phyloP scores from a whole-genome alignment of 2,329 filamentous ascomycete genomes.

The Sordariomycetes sp. region DNA sequence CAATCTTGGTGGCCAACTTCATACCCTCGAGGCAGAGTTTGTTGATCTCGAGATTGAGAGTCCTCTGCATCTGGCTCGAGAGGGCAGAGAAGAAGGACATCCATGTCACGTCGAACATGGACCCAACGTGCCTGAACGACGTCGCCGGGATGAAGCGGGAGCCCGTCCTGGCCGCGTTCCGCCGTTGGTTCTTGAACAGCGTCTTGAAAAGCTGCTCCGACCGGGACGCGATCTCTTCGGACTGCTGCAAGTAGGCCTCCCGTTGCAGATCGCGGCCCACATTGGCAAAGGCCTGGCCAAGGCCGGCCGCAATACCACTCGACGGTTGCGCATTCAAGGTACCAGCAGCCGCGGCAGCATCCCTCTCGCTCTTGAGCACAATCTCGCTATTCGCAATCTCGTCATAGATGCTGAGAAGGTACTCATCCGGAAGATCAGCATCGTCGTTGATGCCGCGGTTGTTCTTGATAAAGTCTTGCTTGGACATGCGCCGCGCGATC shows the following conservation, averaged over 20 bases:
- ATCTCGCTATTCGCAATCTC: slow-evolving; percentile 91
- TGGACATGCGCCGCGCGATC: slow-evolving; percentile 77
- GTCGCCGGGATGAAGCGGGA: slow-evolving; percentile 82
- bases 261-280: slow-evolving; percentile 84
- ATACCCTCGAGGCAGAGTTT: slow-evolving; percentile 90
- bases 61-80: slow-evolving; percentile 86
- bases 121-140: slow-evolving; percentile 87
- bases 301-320: slow-evolving; percentile 64
- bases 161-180: slow-evolving; percentile 59
- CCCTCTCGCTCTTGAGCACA: slow-evolving; percentile 83
- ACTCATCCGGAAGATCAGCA: slow-evolving; percentile 85
- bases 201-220: slow-evolving; percentile 86
- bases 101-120: slow-evolving; percentile 99
- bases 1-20: slow-evolving; percentile 85
- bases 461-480: slow-evolving; percentile 98
- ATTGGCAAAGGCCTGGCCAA: slow-evolving; percentile 83
- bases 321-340: slow-evolving; percentile 45
- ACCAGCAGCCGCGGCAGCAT: slow-evolving; percentile 74
- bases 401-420: slow-evolving; percentile 79
- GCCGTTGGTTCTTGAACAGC: slow-evolving; percentile 78
- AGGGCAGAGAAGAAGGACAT: slow-evolving; percentile 97
- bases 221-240: slow-evolving; percentile 72
- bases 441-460: slow-evolving; percentile 98
- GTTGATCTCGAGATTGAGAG: slow-evolving; percentile 85
- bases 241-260: slow-evolving; percentile 90